These are phyloP conservation scores for Acorus gramineus DNA, from an alignment of 106 monocot genomes.

Conservation along the genomic window DNA sequence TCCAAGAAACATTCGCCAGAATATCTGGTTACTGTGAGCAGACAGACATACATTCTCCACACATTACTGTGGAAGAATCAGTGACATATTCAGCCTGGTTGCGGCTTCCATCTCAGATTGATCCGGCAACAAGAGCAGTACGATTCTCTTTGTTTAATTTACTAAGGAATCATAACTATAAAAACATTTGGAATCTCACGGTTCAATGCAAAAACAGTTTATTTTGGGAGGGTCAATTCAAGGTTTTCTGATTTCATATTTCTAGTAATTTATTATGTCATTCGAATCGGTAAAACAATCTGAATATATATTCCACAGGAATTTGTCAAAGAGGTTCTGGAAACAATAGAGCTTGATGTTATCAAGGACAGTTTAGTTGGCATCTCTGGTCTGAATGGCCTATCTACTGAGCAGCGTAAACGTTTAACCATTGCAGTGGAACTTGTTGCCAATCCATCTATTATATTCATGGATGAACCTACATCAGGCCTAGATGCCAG, in stretches of 20 bases:
- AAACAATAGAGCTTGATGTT: slow-evolving; percentile 9
- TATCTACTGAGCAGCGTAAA: slow-evolving; percentile 12
- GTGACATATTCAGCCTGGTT: slow-evolving; percentile 15
- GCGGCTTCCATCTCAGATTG: slow-evolving; percentile 9
- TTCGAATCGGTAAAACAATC: too few species aligned
- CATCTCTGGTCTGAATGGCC: slow-evolving; percentile 6
- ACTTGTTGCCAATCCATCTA: slow-evolving; percentile 14
- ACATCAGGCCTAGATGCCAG: slow-evolving; percentile 15
- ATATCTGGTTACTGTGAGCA: slow-evolving; percentile 18
- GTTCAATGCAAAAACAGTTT: too few species aligned
- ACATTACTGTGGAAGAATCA: slow-evolving; percentile 10
- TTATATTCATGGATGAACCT: slow-evolving; percentile 17
- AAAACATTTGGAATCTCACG: too few species aligned
- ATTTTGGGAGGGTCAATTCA: too few species aligned
- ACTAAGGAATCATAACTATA: too few species aligned
- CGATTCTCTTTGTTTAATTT: background rate
- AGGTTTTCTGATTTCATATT: background rate
- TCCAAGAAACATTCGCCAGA: slow-evolving; percentile 11
- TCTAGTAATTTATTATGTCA: too few species aligned
- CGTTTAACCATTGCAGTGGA: slow-evolving; percentile 18
- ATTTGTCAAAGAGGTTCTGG: slow-evolving; percentile 10
- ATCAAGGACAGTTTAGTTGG: slow-evolving; percentile 15
- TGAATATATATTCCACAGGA: background rate
- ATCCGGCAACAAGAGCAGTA: slow-evolving; percentile 9
- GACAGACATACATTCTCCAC: slow-evolving; percentile 11